Percentiles rank a stretch among this genome's conserved stretches.
These are phyloP conservation scores for Nannizziopsis arthrosporioides DNA, from an alignment of 2,329 filamentous ascomycete genomes.

Conservation along the genomic window DNA sequence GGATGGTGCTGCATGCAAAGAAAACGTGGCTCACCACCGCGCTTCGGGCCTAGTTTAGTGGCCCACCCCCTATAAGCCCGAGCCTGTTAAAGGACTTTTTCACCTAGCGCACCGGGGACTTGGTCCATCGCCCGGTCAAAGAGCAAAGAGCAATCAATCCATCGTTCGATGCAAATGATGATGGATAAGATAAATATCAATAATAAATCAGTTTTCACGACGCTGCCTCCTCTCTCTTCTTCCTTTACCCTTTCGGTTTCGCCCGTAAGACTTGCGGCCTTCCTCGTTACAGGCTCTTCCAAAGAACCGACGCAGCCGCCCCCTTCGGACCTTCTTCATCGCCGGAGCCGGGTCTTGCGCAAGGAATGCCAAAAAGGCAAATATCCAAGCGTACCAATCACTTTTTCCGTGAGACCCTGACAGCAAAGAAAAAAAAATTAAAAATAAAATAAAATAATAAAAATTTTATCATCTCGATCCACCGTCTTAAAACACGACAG, in stretches of 20 bases:
- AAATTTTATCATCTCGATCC: background rate
- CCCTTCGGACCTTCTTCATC: background rate
- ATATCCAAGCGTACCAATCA: slow-evolving; percentile 1
- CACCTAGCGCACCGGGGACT: too few relatives aligned
- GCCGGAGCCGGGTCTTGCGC: background rate
- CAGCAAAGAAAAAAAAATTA: too few relatives aligned
- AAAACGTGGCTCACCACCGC: slow-evolving; percentile 11
- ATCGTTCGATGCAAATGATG: too few relatives aligned
- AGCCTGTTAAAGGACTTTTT: background rate
- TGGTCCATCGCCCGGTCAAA: too few relatives aligned
- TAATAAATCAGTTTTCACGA: too few relatives aligned
- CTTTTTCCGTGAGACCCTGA: background rate
- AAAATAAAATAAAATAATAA: too few relatives aligned
- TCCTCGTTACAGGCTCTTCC: background rate
- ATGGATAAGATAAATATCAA: too few relatives aligned
- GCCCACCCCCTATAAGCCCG: background rate
- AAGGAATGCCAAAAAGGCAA: background rate
- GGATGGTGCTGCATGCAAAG: slow-evolving; percentile 11
- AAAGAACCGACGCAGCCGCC: slow-evolving; percentile 3
- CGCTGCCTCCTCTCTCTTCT: too few relatives aligned
- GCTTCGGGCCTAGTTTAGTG: slow-evolving; percentile 4
- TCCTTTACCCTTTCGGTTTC: slow-evolving; percentile 1
- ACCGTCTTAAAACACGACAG: slow-evolving; percentile 8
- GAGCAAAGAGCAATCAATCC: too few relatives aligned
- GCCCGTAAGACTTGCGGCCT: background rate